A percentile compares a stretch with the other conserved stretches of the same genome.
Evolutionary conservation across 108 stramenopile genomes (phyloP).

Genomic region (Skeletonema costatum): DNA sequence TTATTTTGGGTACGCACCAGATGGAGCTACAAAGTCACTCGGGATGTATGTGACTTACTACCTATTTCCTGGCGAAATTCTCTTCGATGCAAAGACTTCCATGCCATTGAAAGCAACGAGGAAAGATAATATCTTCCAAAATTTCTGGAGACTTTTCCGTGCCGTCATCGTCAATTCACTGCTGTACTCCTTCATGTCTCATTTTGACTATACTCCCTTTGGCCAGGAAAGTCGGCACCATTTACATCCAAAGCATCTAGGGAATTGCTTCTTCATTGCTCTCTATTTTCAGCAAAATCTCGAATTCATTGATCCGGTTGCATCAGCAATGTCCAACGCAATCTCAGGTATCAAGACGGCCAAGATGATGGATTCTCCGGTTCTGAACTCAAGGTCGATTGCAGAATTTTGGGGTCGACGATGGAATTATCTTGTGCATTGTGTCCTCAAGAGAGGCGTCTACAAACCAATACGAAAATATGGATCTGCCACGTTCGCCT

Average conservation of each 20-base stretch:
- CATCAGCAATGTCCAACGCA: not conserved
- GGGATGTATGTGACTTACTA: conserved; percentile 21
- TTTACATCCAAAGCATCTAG: conserved; percentile 18
- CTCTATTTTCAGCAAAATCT: conserved; percentile 33
- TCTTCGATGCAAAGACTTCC: conserved; percentile 12
- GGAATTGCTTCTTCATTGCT: conserved; percentile 30
- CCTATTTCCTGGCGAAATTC: conserved; percentile 22
- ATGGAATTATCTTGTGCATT: conserved; percentile 77
- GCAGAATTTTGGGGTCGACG: conserved; percentile 76
- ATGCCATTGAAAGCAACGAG: conserved; percentile 10
- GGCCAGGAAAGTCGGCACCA: conserved; percentile 8
- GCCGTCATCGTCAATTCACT: not conserved
- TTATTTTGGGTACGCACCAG: conserved; percentile 17
- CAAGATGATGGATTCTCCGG: conserved; percentile 22
- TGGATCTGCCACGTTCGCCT: conserved; percentile 29
- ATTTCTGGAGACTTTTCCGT: not conserved
- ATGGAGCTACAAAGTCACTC: conserved; percentile 13
- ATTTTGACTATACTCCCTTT: conserved; percentile 29
- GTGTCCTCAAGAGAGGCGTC: conserved; percentile 65
- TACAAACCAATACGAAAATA: conserved; percentile 61
- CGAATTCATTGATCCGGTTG: conserved; percentile 10
- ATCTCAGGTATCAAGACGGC: conserved; percentile 23
- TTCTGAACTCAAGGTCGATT: conserved; percentile 51
- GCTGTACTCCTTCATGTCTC: conserved; percentile 16
- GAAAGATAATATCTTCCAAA: not conserved